Base-by-base conservation (phyloP, 2,329 filamentous ascomycete species). In the Aspergillus oerlinghausenensis region DNA sequence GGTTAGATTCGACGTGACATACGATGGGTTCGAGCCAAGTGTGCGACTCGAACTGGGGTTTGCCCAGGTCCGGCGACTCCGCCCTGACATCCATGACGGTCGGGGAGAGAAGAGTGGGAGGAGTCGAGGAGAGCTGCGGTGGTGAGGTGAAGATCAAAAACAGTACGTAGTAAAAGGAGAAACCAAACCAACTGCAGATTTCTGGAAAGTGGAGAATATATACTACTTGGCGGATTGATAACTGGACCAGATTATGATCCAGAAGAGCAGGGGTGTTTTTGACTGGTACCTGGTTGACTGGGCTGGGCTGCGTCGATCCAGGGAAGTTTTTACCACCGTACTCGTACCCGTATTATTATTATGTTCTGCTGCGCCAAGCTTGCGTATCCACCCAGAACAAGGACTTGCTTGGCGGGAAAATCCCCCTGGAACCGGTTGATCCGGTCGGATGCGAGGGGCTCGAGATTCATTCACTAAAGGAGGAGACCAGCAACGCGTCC, bases 11-110 rank as follows among this genome's bases (percentile, higher is more conserved):
- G 21, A 65, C 70, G 50, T 61, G 21, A 65, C 70, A 50, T 61
- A 73, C 70, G 56, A 73, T 65, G 8, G 70, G 71, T 55, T 73
- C 71, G 23, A 71, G 55, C 70, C 70, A 73, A 58, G 64, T 54
- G 56, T 73, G 70, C 4, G 68, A 71, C 21, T 65, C 67, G 51
- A 72, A 70, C 58, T 73, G 70, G n/a, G 70, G 69, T 51, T 70
- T 70, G 3, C 70, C 70, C 63, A 72, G 60, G 48, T 71, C 66
- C 19, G 68, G 67, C 23, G 60, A 55, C 17, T 55, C 65, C 23
- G 29, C 50, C 43, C 43, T 47, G 43, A 11, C 11, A 25, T 47
- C 43, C 43, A 47, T 47, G 21, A 11, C 6, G 21, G 21, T 3
- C 40, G 43, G 23, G 10, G 11, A 5, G 6, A 25, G 7, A 14